Percentiles rank a stretch among this genome's conserved stretches.
Evolutionary conservation across 192 early-diverging fungal species (phyloP).

Genomic region (Podila epigama): DNA sequence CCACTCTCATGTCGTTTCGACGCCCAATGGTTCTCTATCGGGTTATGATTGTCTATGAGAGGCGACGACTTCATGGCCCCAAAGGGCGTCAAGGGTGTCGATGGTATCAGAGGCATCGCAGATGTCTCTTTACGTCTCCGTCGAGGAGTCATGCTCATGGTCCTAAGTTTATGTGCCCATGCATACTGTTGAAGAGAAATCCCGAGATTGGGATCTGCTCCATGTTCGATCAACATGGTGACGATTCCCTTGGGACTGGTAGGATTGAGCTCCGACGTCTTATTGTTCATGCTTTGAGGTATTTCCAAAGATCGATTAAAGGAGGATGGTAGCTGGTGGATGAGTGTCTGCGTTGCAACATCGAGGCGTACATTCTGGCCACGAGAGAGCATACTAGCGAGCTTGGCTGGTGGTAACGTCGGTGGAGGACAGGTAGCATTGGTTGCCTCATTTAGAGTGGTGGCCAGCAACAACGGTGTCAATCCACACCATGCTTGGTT

Average conservation of each 20-base stretch:
- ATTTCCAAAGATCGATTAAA: conserved; percentile 34
- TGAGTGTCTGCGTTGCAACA: conserved; percentile 30
- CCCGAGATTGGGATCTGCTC: conserved; percentile 51
- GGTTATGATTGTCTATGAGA: too few relatives aligned
- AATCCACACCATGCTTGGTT: conserved; percentile 55
- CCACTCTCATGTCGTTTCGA: conserved; percentile 36
- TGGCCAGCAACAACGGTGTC: conserved; percentile 45
- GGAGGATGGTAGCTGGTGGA: conserved; percentile 13
- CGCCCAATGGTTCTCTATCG: conserved; percentile 36
- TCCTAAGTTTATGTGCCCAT: conserved; percentile 44
- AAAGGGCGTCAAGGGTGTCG: too few relatives aligned
- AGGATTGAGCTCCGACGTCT: too few relatives aligned
- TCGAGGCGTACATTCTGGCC: conserved; percentile 37
- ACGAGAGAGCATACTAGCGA: conserved; percentile 38
- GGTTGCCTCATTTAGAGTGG: conserved; percentile 36
- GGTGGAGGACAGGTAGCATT: conserved; percentile 49
- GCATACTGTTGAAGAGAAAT: conserved; percentile 51
- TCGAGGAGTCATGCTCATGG: conserved; percentile 32
- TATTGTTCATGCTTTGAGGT: conserved; percentile 20
- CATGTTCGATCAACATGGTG: conserved; percentile 42
- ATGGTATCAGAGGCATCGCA: too few relatives aligned
- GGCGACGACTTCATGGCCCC: too few relatives aligned
- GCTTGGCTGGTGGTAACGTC: conserved; percentile 35
- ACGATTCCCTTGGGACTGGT: conserved; percentile 48
- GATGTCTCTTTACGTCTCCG: conserved; percentile 8